Percentiles rank a stretch among this genome's conserved stretches.
These are phyloP conservation scores for Daldinia grandis DNA, from an alignment of 495 filamentous ascomycete species.

Conservation along the genomic window DNA sequence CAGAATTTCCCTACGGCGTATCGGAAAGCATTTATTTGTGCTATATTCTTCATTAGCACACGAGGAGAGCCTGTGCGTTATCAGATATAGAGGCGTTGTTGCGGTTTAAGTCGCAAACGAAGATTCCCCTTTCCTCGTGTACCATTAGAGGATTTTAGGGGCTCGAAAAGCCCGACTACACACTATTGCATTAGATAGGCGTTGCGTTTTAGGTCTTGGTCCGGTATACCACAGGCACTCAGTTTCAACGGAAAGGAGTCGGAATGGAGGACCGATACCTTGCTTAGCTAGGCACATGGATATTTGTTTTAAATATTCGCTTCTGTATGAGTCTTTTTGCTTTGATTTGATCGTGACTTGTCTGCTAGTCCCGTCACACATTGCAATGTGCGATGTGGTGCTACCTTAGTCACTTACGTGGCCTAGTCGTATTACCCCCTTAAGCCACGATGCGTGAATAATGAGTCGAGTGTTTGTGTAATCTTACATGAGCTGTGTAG, in stretches of 20 bases:
- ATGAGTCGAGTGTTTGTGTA: neutral
- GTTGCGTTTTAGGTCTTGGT: slow-evolving; percentile 30
- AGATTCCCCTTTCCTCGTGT: slow-evolving; percentile 27
- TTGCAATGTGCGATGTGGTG: neutral
- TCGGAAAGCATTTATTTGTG: slow-evolving; percentile 15
- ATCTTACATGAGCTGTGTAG: neutral
- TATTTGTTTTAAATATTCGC: slow-evolving; percentile 4
- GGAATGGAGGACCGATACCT: slow-evolving; percentile 36
- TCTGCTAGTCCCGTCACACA: neutral
- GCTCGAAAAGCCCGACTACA: neutral
- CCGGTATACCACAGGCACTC: slow-evolving; percentile 22
- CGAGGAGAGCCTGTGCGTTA: slow-evolving; percentile 1
- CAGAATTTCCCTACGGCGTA: slow-evolving; percentile 21
- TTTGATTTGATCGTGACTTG: neutral
- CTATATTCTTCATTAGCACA: slow-evolving; percentile 19
- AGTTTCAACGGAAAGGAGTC: slow-evolving; percentile 13
- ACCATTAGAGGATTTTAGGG: slow-evolving; percentile 29
- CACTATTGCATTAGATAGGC: slow-evolving; percentile 47
- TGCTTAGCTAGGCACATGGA: slow-evolving; percentile 11
- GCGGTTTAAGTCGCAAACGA: slow-evolving; percentile 18
- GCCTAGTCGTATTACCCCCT: neutral
- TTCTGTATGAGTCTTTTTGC: neutral
- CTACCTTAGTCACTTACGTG: neutral
- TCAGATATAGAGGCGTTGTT: slow-evolving; percentile 35
- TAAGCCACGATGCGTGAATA: neutral